Evolutionary conservation across 148 eudicot genomes (phyloP).

Genomic region (Spergularia marina): DNA sequence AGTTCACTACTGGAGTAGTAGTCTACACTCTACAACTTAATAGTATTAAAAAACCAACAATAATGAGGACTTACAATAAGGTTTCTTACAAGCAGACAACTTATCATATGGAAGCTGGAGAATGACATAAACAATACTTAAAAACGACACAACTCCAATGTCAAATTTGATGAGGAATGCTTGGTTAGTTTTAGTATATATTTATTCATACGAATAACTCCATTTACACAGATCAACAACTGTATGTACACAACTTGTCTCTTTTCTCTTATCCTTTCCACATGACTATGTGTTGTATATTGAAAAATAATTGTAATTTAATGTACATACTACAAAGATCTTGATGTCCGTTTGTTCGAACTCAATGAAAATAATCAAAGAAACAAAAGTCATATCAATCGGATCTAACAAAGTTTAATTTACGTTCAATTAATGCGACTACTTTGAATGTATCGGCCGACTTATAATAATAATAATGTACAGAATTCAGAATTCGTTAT

Average conservation of each 20-base stretch:
- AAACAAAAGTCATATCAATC: background rate
- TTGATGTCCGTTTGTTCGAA: background rate
- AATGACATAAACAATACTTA: background rate
- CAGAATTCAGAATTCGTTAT: background rate
- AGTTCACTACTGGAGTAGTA: background rate
- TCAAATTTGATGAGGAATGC: slow-evolving; percentile 13
- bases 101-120: slow-evolving; percentile 12
- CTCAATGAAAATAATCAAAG: background rate
- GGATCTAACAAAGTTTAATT: slow-evolving; percentile 2
- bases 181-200: background rate
- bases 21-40: too few relatives aligned
- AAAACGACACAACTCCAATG: background rate
- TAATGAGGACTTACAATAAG: background rate
- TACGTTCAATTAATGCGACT: too few relatives aligned
- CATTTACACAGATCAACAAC: background rate
- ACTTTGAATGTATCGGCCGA: too few relatives aligned
- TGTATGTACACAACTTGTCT: slow-evolving; percentile 3
- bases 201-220: background rate
- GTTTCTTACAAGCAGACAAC: slow-evolving; percentile 13
- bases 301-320: background rate
- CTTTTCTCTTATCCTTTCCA: background rate
- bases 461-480: too few relatives aligned
- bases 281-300: too few relatives aligned
- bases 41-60: slow-evolving; percentile 3
- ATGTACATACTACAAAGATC: background rate